phyloP scores from a whole-genome alignment of 495 filamentous ascomycete genomes.

The Hypomontagnella submonticulosa region DNA sequence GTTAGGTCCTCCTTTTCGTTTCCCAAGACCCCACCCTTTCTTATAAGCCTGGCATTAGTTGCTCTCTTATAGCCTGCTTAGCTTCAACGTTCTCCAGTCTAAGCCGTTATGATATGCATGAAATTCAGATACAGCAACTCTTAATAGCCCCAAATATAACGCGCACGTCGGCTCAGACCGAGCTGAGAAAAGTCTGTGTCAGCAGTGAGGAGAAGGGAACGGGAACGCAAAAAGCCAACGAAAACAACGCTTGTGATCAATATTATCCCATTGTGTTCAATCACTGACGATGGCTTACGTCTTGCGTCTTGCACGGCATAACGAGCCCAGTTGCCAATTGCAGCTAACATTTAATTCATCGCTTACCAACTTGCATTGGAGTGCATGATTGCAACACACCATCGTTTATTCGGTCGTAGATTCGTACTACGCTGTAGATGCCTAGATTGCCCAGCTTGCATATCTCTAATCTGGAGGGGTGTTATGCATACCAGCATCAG shows the following conservation, averaged over 20 bases:
- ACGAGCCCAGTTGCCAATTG: constrained; percentile 1
- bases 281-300: too few relatives aligned
- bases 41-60: constrained; percentile 17
- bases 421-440: constrained; percentile 5
- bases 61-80: constrained; percentile 33
- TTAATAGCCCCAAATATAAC: constrained; percentile 31
- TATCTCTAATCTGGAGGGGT: constrained; percentile 17
- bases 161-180: constrained; percentile 26
- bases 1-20: constrained; percentile 15
- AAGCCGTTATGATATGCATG: constrained; percentile 35
- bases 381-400: constrained; percentile 20
- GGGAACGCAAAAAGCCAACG: constrained; percentile 9
- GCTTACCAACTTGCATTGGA: constrained; percentile 34
- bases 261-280: not conserved
- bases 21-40: constrained; percentile 18
- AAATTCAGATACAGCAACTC: constrained; percentile 21
- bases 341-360: constrained; percentile 13
- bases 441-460: constrained; percentile 16
- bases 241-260: constrained; percentile 9
- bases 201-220: not conserved
- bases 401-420: constrained; percentile 30
- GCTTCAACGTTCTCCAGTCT: constrained; percentile 16
- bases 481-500: constrained; percentile 20
- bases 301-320: too few relatives aligned
- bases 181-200: constrained; percentile 8